Conservation (phyloP, 371 early-diverging fungal species). For the Syncephalastrum sp. region DNA sequence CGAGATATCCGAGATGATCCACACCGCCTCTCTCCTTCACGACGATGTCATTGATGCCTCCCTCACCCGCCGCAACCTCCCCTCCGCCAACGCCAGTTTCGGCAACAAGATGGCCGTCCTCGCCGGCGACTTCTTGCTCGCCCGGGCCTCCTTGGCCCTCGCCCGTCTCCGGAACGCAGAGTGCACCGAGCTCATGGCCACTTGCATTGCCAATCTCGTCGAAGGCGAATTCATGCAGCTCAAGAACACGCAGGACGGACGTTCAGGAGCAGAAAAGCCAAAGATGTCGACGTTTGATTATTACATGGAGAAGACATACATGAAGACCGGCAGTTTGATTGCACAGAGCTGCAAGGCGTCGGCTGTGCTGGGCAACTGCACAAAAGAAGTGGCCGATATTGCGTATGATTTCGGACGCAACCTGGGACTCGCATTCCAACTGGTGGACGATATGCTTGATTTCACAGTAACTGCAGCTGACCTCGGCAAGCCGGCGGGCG, state of each 20-base stretch:
- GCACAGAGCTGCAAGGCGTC: conserved; percentile 91
- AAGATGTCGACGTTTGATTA: conserved; percentile 66
- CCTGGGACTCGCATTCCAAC: conserved; percentile 93
- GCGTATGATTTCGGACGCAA: conserved; percentile 86
- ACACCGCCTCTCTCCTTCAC: conserved; percentile 93
- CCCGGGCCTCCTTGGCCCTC: conserved; percentile 88
- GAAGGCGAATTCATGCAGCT: conserved; percentile 98
- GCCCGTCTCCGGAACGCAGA: conserved; percentile 85
- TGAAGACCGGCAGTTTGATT: conserved; percentile 95
- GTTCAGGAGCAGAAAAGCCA: conserved; percentile 13
- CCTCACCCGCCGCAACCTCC: conserved; percentile 66
- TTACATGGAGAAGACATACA: conserved; percentile 92
- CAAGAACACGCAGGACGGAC: conserved; percentile 59
- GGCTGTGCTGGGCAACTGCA: conserved; percentile 81
- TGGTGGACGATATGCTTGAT: conserved; percentile 92
- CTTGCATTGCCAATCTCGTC: conserved; percentile 90
- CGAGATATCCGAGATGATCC: conserved; percentile 96
- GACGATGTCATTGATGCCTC: conserved; percentile 89
- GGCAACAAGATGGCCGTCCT: conserved; percentile 98
- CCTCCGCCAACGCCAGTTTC: conserved; percentile 81
- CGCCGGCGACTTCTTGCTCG: conserved; percentile 93
- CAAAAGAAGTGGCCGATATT: conserved; percentile 67
- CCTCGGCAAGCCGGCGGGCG: conserved; percentile 89
- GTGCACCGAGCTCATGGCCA: conserved; percentile 91
- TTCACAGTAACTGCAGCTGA: conserved; percentile 78